A percentile compares a stretch with the other conserved stretches of the same genome.
These are phyloP conservation scores for Coccomyxa sp. DNA, from an alignment of 139 green algal genomes.

Conservation along the genomic window DNA sequence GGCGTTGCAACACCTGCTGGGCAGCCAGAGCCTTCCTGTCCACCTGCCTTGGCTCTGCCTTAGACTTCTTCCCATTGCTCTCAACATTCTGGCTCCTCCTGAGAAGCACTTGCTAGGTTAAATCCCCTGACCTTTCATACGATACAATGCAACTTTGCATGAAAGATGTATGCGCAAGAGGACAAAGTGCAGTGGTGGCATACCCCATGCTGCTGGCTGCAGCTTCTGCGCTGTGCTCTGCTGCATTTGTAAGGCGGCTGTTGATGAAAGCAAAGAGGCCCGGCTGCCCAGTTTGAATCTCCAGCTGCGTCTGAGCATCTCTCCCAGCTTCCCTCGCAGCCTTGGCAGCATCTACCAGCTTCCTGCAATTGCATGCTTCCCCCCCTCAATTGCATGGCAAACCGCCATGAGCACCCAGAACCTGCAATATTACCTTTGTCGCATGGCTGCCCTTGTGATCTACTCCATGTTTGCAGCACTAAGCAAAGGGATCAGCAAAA, in stretches of 20 bases:
- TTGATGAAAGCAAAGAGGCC: constrained; percentile 1
- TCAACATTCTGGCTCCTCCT: background rate
- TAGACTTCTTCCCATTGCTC: no score
- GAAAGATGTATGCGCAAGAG: background rate
- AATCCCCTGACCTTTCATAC: background rate
- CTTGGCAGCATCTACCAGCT: background rate
- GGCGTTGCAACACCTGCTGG: no score
- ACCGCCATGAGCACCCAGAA: no score
- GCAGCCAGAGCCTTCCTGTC: no score
- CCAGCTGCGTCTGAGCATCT: background rate
- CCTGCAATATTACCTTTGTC: no score
- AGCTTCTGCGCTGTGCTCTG: background rate
- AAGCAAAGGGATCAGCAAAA: no score
- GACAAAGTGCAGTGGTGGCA: background rate
- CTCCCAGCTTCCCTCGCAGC: background rate
- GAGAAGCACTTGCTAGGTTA: background rate
- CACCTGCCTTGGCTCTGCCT: no score
- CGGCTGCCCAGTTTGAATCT: background rate
- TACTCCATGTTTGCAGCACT: no score
- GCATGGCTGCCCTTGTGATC: no score
- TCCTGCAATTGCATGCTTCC: background rate
- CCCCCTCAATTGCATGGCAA: background rate
- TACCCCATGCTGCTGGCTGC: background rate
- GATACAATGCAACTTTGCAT: background rate
- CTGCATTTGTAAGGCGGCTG: background rate